Evolutionary conservation across 305 asterid genomes (phyloP).

Genomic region (Fraxinus xanthoxyloides): DNA sequence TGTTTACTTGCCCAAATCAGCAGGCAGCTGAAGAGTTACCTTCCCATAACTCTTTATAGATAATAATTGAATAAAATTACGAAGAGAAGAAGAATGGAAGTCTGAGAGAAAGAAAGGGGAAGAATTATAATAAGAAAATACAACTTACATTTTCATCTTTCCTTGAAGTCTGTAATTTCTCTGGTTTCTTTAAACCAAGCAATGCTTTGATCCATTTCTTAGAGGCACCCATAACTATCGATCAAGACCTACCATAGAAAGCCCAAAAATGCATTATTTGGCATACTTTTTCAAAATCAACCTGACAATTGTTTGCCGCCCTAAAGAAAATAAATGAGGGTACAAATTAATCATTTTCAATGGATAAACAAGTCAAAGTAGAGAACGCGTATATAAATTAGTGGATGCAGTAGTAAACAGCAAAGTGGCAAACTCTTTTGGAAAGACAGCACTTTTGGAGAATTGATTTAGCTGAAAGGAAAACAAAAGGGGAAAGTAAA

Average conservation of each 20-base stretch:
- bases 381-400: neutral
- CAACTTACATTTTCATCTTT: slow-evolving; percentile 63
- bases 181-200: slow-evolving; percentile 73
- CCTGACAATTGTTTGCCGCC: slow-evolving; percentile 10
- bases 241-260: slow-evolving; percentile 43
- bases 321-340: neutral
- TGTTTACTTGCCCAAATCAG: neutral
- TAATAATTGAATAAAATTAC: slow-evolving; percentile 7
- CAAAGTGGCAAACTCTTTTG: neutral
- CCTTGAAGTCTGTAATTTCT: slow-evolving; percentile 52
- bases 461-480: neutral
- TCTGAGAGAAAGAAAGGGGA: neutral
- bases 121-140: slow-evolving; percentile 5
- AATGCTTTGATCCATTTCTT: slow-evolving; percentile 81
- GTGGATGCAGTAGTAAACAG: neutral
- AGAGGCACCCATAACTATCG: slow-evolving; percentile 66
- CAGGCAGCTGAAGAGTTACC: slow-evolving; percentile 9
- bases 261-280: slow-evolving; percentile 6
- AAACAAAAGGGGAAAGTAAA: neutral
- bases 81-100: slow-evolving; percentile 1
- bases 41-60: slow-evolving; percentile 13
- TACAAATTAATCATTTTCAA: neutral
- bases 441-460: neutral
- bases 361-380: neutral
- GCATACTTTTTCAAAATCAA: slow-evolving; percentile 4